phyloP scores from a whole-genome alignment of 805 yeast species.

The Candida qinlingensis region DNA sequence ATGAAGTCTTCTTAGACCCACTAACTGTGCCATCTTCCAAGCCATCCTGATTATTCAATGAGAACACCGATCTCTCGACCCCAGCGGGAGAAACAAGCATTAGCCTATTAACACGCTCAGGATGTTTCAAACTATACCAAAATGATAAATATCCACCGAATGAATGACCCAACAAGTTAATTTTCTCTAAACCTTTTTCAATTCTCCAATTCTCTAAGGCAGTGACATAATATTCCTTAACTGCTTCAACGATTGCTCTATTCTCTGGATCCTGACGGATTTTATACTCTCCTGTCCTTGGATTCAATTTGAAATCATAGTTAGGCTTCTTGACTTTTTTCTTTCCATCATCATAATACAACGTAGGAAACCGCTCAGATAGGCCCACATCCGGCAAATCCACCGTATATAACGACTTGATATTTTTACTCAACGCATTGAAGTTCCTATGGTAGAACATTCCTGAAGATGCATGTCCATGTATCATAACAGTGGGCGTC shows the following conservation, averaged over 20 bases:
- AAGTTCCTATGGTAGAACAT: constrained; percentile 77
- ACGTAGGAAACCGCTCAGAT: constrained; percentile 30
- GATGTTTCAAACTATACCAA: constrained; percentile 56
- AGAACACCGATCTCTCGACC: constrained; percentile 61
- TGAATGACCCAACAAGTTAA: constrained; percentile 71
- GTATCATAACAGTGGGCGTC: constrained; percentile 54
- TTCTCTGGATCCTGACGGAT: constrained; percentile 17
- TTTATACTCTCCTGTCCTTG: constrained; percentile 3
- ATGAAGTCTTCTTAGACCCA: constrained; percentile 5
- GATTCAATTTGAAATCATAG: constrained; percentile 6
- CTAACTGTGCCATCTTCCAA: constrained; percentile 5
- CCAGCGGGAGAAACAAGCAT: constrained; percentile 75
- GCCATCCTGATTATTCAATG: constrained; percentile 34
- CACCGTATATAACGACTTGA: constrained; percentile 60
- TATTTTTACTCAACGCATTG: constrained; percentile 37
- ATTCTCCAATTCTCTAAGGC: constrained; percentile 64
- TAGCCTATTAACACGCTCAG: constrained; percentile 46
- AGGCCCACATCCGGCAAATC: constrained; percentile 73
- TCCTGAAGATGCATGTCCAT: constrained; percentile 91
- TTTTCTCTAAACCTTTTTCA: constrained; percentile 40
- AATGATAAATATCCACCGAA: constrained; percentile 73
- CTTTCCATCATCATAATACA: constrained; percentile 9
- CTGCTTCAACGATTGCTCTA: constrained; percentile 26
- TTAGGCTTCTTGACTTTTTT: constrained; percentile 10
- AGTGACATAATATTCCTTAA: constrained; percentile 52